Evolutionary conservation across 495 filamentous ascomycete genomes (phyloP).

Genomic region (Penicillium alfredii): DNA sequence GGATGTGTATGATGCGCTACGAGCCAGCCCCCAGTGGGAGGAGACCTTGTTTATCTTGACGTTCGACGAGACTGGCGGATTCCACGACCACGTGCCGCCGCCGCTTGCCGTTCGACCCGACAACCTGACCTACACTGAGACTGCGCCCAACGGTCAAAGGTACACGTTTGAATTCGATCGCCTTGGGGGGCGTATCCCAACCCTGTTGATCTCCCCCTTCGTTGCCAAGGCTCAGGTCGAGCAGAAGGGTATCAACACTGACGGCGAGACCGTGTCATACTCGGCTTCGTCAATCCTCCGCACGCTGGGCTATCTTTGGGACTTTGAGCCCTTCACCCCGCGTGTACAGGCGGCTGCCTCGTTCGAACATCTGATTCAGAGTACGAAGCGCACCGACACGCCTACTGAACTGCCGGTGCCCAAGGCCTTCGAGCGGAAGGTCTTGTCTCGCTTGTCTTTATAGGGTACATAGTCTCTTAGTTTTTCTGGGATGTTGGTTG

Average conservation of each 20-base stretch:
- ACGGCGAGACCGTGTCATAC: slow-evolving; percentile 31
- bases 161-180: slow-evolving; percentile 44
- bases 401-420: slow-evolving; percentile 18
- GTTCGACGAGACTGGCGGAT: slow-evolving; percentile 47
- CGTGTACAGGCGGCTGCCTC: slow-evolving; percentile 33
- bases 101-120: slow-evolving; percentile 37
- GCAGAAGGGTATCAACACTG: slow-evolving; percentile 35
- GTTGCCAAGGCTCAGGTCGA: slow-evolving; percentile 39
- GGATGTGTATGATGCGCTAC: slow-evolving; percentile 44
- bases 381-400: slow-evolving; percentile 16
- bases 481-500: background rate
- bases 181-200: slow-evolving; percentile 45
- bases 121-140: slow-evolving; percentile 39
- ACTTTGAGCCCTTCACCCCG: slow-evolving; percentile 39
- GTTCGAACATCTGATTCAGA: slow-evolving; percentile 37
- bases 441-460: too few relatives aligned
- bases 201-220: slow-evolving; percentile 47
- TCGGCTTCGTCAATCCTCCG: slow-evolving; percentile 35
- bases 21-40: slow-evolving; percentile 40
- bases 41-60: slow-evolving; percentile 44
- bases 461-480: too few relatives aligned
- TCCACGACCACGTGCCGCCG: slow-evolving; percentile 46
- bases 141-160: slow-evolving; percentile 30
- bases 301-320: slow-evolving; percentile 41
- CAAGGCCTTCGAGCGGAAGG: slow-evolving; percentile 9